These are phyloP conservation scores for Euphorbia peplus DNA, from an alignment of 345 rosid species.

Conservation along the genomic window DNA sequence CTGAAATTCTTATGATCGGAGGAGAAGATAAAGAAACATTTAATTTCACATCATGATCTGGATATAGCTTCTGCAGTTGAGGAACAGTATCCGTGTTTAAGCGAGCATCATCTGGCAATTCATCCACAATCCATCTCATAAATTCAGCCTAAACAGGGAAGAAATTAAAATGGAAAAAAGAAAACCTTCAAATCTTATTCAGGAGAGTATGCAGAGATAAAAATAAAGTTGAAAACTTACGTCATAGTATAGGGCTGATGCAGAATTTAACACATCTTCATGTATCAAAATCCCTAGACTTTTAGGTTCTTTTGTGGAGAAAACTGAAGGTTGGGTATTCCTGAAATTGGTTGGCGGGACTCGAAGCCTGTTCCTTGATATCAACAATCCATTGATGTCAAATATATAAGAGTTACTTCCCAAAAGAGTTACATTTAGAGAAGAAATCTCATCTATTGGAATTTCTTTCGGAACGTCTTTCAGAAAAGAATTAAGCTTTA, in stretches of 20 bases:
- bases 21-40: background rate
- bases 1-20: background rate
- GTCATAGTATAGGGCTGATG: background rate
- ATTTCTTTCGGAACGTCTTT: slow-evolving; percentile 82
- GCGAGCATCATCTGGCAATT: background rate
- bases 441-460: slow-evolving; percentile 80
- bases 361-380: background rate
- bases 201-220: too few species aligned
- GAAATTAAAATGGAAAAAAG: too few species aligned
- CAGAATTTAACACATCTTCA: background rate
- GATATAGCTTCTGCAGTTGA: background rate
- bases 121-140: background rate
- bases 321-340: background rate
- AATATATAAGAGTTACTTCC: slow-evolving; percentile 58
- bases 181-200: too few species aligned
- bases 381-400: slow-evolving; percentile 77
- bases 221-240: background rate
- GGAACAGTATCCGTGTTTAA: background rate
- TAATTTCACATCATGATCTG: background rate
- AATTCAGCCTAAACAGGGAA: background rate
- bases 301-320: background rate
- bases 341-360: background rate
- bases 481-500: slow-evolving; percentile 68
- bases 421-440: slow-evolving; percentile 78
- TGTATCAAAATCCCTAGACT: background rate